Evolutionary conservation across 768 basidiomycete genomes (phyloP), one percentile per base, ranked within the genome.

Genomic region (Galerina marginata): DNA sequence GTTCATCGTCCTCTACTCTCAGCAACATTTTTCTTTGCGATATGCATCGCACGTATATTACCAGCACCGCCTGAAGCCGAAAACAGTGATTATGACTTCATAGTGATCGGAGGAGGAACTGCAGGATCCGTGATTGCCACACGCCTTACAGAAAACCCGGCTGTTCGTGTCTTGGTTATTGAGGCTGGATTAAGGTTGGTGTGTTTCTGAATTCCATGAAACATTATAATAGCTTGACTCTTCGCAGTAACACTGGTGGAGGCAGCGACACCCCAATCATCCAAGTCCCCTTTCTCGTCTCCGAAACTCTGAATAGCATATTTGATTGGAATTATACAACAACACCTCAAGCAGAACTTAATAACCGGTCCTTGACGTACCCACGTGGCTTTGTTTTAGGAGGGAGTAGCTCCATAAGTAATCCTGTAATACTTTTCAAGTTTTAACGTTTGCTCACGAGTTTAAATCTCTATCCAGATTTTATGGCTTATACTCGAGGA

Each of bases 121-220:
- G 77, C 83, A 0, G 86, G 86, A 6, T 84, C 83, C 54, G 83
- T 79, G 1, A 70, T 86, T n/a, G 85, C 85, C 0, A 76, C 80
- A 7, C 75, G 86, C 2, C 71, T 86, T 4, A 79, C 79, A 10
- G 86, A 86, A 66, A 71, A 84, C 56, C 78, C 80, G 0, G 66
- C 65, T 1, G 71, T 81, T 11, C 74, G 74, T 1, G 84, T 86
- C 0, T 71, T 85, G 11, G 62, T 87, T 5, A 68, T 86, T 7
- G 86, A 87, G 65, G 80, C 83, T 0, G 86, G 86, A 3, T 67
- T 72, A 59, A 88, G 86, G 88, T 86, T n/a, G n/a, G n/a, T n/a
- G n/a, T n/a, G n/a, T n/a, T n/a, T n/a, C n/a, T n/a, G n/a, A n/a
- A n/a, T n/a, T n/a, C n/a, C 26, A 42, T 47, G 55, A 50, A 20